A percentile compares a stretch with the other conserved stretches of the same genome.
These are phyloP conservation scores for Styphnolobium japonicum DNA, from an alignment of 306 rosid genomes.

Conservation along the genomic window DNA sequence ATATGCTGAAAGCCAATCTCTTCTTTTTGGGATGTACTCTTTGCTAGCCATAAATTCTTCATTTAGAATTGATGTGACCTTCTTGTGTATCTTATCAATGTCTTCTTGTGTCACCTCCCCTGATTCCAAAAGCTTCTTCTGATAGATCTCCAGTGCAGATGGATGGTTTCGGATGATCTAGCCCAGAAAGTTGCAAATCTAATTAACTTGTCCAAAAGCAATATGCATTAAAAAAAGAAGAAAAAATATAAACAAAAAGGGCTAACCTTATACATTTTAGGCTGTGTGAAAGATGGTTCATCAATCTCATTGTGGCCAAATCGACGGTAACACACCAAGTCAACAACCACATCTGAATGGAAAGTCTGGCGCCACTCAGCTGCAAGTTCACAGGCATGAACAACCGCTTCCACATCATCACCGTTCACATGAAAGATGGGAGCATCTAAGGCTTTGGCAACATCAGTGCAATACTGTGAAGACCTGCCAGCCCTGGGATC, in stretches of 20 bases:
- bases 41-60: slow-evolving; percentile 91
- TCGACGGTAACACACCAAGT: slow-evolving; percentile 90
- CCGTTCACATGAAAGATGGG: slow-evolving; percentile 94
- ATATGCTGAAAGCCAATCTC: slow-evolving; percentile 98
- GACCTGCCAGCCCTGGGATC: slow-evolving; percentile 89
- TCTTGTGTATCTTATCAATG: slow-evolving; percentile 61
- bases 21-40: slow-evolving; percentile 81
- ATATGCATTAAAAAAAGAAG: background rate
- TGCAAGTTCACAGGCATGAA: slow-evolving; percentile 93
- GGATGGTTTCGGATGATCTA: slow-evolving; percentile 85
- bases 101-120: slow-evolving; percentile 72
- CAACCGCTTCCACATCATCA: slow-evolving; percentile 97
- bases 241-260: slow-evolving; percentile 1
- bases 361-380: slow-evolving; percentile 99
- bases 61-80: slow-evolving; percentile 72
- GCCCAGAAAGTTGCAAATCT: slow-evolving; percentile 20
- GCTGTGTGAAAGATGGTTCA: slow-evolving; percentile 97
- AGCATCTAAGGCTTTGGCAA: slow-evolving; percentile 87
- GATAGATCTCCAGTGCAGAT: slow-evolving; percentile 80
- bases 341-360: slow-evolving; percentile 97
- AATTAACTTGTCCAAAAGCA: slow-evolving; percentile 16
- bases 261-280: slow-evolving; percentile 94
- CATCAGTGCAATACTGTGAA: slow-evolving; percentile 91
- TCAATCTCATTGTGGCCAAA: slow-evolving; percentile 98
- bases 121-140: slow-evolving; percentile 74